Evolutionary conservation across 1,139 yeast species (phyloP).

Genomic region (Kluyveromyces sp.): DNA sequence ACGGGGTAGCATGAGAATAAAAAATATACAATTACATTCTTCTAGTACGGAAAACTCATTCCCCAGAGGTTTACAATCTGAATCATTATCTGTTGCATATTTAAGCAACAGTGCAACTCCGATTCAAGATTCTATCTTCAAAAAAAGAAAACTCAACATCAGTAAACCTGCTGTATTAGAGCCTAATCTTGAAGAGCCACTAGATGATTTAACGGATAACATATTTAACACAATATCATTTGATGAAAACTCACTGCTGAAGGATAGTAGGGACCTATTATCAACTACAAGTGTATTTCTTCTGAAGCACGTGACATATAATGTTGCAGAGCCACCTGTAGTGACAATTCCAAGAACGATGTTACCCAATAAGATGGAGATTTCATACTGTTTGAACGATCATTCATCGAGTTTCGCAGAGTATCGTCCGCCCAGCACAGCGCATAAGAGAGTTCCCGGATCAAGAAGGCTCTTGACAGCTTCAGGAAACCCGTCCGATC

Average conservation of each 20-base stretch:
- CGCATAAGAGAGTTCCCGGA: constrained; percentile 4
- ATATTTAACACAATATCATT: constrained; percentile 6
- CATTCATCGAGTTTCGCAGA: constrained; percentile 5
- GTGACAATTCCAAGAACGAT: constrained; percentile 7
- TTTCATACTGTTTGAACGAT: constrained; percentile 11
- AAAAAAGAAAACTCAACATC: constrained; percentile 2
- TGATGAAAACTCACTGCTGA: constrained; percentile 3
- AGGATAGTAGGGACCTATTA: constrained; percentile 1
- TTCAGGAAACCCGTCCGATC: constrained; percentile 19
- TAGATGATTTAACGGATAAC: constrained; percentile 3
- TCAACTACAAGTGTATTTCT: constrained; percentile 3
- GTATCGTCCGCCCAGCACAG: constrained; percentile 4
- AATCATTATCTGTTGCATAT: constrained; percentile 4
- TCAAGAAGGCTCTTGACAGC: constrained; percentile 9
- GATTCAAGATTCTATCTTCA: constrained; percentile 3
- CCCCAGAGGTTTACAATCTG: constrained; percentile 2
- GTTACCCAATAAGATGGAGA: constrained; percentile 12
- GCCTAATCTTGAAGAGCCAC: constrained; percentile 2
- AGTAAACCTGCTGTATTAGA: constrained; percentile 4
- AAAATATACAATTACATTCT: not conserved
- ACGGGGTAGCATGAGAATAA: constrained; percentile 1
- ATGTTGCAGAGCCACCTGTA: not conserved
- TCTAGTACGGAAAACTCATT: constrained; percentile 5
- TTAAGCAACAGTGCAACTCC: constrained; percentile 4
- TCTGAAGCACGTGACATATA: constrained; percentile 3